A percentile compares a stretch with the other conserved stretches of the same genome.
Evolutionary conservation across 768 basidiomycete genomes (phyloP).

Genomic region (Boletus tylopilopsis): DNA sequence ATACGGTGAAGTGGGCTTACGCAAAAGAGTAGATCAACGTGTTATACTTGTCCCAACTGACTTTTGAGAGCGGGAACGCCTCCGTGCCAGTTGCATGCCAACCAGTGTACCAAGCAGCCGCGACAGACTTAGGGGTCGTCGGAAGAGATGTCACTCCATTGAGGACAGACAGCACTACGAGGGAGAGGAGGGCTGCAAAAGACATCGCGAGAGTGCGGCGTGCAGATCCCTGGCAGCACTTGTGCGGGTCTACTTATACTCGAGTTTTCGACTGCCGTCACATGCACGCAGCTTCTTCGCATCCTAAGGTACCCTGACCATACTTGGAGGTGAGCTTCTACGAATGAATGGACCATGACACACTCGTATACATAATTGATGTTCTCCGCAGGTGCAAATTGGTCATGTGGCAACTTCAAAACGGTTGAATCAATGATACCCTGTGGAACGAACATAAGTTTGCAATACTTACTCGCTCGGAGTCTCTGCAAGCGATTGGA

Average conservation of each 20-base stretch:
- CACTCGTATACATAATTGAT: too few relatives aligned
- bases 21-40: conserved; percentile 67
- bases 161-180: conserved; percentile 3
- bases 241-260: conserved; percentile 8
- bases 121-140: conserved; percentile 27
- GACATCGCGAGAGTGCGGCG: neutral
- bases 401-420: too few relatives aligned
- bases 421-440: too few relatives aligned
- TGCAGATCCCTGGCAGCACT: neutral
- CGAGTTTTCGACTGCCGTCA: too few relatives aligned
- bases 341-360: too few relatives aligned
- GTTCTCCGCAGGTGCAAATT: too few relatives aligned
- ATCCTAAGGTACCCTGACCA: too few relatives aligned
- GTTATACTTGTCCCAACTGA: conserved; percentile 73
- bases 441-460: too few relatives aligned
- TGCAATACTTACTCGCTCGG: too few relatives aligned
- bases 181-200: neutral
- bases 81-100: conserved; percentile 34
- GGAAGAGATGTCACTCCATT: neutral
- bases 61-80: conserved; percentile 47
- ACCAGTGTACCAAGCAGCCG: conserved; percentile 52
- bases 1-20: conserved; percentile 26
- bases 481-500: too few relatives aligned
- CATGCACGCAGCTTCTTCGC: neutral
- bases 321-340: too few relatives aligned